Evolutionary conservation across 2,329 filamentous ascomycete species (phyloP).

Genomic region (Talaromyces sp.): DNA sequence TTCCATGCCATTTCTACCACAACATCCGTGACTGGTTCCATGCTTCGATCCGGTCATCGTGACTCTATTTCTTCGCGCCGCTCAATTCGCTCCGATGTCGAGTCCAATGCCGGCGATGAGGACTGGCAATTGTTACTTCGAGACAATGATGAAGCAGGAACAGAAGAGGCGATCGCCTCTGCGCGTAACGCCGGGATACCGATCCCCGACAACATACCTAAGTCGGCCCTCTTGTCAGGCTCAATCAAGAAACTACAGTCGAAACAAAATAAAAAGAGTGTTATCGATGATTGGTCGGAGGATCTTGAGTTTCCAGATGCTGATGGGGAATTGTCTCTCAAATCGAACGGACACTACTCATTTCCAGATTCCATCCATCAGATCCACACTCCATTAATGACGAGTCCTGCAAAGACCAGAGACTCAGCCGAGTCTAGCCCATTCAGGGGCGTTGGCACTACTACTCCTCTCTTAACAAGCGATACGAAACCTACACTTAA

Average conservation of each 20-base stretch:
- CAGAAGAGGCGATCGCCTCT: constrained; percentile 77
- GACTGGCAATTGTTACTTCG: constrained; percentile 84
- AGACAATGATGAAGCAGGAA: constrained; percentile 79
- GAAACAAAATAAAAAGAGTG: constrained; percentile 66
- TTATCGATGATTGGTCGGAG: constrained; percentile 77
- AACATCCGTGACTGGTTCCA: constrained; percentile 43
- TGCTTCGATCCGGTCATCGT: constrained; percentile 50
- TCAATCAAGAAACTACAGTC: constrained; percentile 87
- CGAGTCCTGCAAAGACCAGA: constrained; percentile 38
- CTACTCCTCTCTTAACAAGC: constrained; percentile 7
- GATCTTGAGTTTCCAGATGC: constrained; percentile 66
- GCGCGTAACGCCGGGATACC: constrained; percentile 89
- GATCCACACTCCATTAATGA: constrained; percentile 50
- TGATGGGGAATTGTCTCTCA: constrained; percentile 59
- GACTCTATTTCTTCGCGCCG: constrained; percentile 78
- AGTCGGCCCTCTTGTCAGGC: constrained; percentile 84
- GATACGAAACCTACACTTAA: not conserved
- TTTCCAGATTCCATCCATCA: constrained; percentile 68
- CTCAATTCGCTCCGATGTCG: constrained; percentile 78
- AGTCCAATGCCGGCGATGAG: constrained; percentile 72
- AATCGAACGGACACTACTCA: constrained; percentile 55
- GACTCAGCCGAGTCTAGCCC: constrained; percentile 17
- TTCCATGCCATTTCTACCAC: constrained; percentile 44
- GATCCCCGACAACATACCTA: constrained; percentile 78
- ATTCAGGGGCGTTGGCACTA: not conserved